Conservation (phyloP, 2,329 filamentous ascomycete genomes). For the Fusarium poae region DNA sequence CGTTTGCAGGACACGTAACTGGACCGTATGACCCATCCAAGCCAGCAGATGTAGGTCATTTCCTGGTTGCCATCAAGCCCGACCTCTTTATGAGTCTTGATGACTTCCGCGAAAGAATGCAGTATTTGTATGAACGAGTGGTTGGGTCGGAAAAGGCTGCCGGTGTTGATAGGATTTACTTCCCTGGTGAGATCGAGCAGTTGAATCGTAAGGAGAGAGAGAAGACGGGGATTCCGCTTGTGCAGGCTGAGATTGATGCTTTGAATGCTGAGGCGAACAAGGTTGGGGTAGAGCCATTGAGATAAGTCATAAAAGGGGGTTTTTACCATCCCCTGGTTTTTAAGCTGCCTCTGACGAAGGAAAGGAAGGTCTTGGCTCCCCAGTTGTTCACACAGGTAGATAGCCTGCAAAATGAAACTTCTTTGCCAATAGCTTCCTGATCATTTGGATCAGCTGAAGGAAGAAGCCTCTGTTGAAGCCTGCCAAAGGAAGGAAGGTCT, state of each 20-base stretch:
- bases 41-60: conserved; percentile 79
- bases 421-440: too few relatives aligned
- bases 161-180: conserved; percentile 70
- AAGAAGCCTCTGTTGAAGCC: too few relatives aligned
- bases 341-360: too few relatives aligned
- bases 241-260: conserved; percentile 67
- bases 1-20: conserved; percentile 82
- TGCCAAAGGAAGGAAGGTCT: too few relatives aligned
- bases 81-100: conserved; percentile 79
- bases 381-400: too few relatives aligned
- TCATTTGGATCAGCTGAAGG: too few relatives aligned
- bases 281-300: conserved; percentile 54
- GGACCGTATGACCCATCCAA: conserved; percentile 80
- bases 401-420: too few relatives aligned
- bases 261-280: conserved; percentile 66
- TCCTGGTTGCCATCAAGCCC: conserved; percentile 78
- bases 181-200: conserved; percentile 73
- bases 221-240: conserved; percentile 69
- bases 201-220: conserved; percentile 64
- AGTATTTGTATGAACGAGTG: conserved; percentile 66
- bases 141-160: conserved; percentile 66
- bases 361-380: too few relatives aligned
- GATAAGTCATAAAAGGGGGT: too few relatives aligned
- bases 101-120: conserved; percentile 75
- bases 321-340: too few relatives aligned